A percentile compares a stretch with the other conserved stretches of the same genome.
phyloP scores from a whole-genome alignment of 176 grass and related monocot genomes.

The Pontederia paniculata region DNA sequence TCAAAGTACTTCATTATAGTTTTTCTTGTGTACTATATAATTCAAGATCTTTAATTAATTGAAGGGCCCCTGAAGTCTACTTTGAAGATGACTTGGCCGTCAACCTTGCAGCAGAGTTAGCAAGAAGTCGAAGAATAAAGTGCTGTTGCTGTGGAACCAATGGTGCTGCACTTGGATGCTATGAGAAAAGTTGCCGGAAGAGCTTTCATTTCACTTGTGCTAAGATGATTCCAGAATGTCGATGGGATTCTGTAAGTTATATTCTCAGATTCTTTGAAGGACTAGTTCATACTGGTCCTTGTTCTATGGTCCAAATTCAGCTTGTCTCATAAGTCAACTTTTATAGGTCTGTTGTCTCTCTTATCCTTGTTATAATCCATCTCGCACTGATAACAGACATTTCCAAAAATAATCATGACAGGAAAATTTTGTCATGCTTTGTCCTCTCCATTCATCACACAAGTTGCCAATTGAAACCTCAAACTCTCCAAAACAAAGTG shows the following conservation, averaged over 20 bases:
- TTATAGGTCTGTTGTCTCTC: not conserved
- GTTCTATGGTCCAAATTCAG: no score
- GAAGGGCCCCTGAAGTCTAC: constrained; percentile 92
- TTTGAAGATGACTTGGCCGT: constrained; percentile 62
- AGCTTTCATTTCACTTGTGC: constrained; percentile 93
- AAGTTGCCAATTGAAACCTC: constrained; percentile 48
- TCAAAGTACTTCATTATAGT: not conserved
- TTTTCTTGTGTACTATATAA: constrained; percentile 17
- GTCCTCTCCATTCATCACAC: constrained; percentile 53
- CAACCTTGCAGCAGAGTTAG: constrained; percentile 60
- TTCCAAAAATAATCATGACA: constrained; percentile 19
- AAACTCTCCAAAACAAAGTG: constrained; percentile 34
- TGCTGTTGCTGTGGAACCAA: constrained; percentile 83
- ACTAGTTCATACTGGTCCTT: not conserved
- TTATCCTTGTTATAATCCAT: not conserved
- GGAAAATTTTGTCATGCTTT: constrained; percentile 98
- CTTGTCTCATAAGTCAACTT: no score
- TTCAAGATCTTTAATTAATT: constrained; percentile 1
- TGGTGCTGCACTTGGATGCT: constrained; percentile 93
- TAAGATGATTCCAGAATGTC: constrained; percentile 69
- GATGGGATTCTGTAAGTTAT: constrained; percentile 80
- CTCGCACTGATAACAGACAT: not conserved
- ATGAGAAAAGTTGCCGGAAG: constrained; percentile 63
- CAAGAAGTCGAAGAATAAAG: constrained; percentile 84
- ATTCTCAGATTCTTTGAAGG: constrained; percentile 1